Percentiles rank a stretch among this genome's conserved stretches.
Conservation (phyloP, 106 monocot species). For the Iris macrosiphon region DNA sequence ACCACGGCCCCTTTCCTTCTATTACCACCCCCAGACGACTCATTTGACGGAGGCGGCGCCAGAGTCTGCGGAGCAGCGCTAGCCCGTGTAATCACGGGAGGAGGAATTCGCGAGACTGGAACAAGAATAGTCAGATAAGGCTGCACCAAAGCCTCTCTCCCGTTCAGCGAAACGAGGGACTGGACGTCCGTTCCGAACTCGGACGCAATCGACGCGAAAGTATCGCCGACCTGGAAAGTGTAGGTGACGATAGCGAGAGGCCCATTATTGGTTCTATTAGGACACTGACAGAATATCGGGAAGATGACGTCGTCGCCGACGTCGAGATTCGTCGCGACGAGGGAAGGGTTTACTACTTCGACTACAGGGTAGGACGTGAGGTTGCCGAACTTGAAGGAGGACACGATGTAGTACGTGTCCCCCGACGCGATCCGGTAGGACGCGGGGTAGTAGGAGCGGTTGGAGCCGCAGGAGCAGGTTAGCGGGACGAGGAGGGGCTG, state of each 20-base stretch:
- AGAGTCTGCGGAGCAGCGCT: neutral
- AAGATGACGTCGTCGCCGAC: slow-evolving; percentile 44
- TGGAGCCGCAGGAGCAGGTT: slow-evolving; percentile 35
- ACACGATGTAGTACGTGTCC: slow-evolving; percentile 53
- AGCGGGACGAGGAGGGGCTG: slow-evolving; percentile 68
- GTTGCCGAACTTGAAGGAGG: slow-evolving; percentile 37
- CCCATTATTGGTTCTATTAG: slow-evolving; percentile 1
- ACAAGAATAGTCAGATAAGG: slow-evolving; percentile 36
- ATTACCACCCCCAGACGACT: neutral
- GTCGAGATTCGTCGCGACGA: slow-evolving; percentile 37
- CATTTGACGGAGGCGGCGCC: neutral
- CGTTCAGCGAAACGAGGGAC: slow-evolving; percentile 35
- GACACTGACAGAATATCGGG: slow-evolving; percentile 80
- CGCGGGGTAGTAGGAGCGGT: slow-evolving; percentile 44
- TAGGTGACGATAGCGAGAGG: slow-evolving; percentile 39
- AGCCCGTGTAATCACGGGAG: slow-evolving; percentile 18
- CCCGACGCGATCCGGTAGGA: slow-evolving; percentile 51
- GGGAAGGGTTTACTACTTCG: slow-evolving; percentile 40
- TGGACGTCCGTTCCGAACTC: slow-evolving; percentile 37
- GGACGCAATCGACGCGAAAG: slow-evolving; percentile 36
- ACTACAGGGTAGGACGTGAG: slow-evolving; percentile 57
- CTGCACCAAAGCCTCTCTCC: slow-evolving; percentile 1
- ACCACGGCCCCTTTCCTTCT: slow-evolving; percentile 20
- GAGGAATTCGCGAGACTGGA: slow-evolving; percentile 31
- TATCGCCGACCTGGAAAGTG: slow-evolving; percentile 42